phyloP scores from a whole-genome alignment of 2,329 filamentous ascomycete species.

The Aspergillus ochraceoroseus region DNA sequence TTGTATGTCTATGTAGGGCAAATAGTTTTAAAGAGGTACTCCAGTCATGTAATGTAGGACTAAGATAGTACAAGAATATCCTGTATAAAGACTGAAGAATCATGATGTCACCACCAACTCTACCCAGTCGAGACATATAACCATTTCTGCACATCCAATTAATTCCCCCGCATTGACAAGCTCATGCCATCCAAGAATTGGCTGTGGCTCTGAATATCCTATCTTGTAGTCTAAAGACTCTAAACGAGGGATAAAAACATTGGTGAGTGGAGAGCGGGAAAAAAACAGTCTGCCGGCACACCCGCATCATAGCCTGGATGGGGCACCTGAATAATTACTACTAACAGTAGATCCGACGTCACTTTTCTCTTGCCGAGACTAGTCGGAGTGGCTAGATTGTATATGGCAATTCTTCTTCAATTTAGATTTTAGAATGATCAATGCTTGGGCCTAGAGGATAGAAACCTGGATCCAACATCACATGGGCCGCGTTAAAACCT shows the following conservation, averaged over 20 bases:
- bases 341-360: conserved; percentile 12
- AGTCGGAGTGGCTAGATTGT: conserved; percentile 1
- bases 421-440: background rate
- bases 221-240: no score
- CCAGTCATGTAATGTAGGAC: background rate
- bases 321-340: no score
- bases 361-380: conserved; percentile 7
- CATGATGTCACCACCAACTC: conserved; percentile 1
- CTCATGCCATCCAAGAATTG: conserved; percentile 4
- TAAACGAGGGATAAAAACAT: no score
- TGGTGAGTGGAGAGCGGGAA: no score
- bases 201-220: conserved; percentile 4
- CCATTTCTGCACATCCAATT: no score
- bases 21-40: no score
- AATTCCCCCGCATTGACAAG: conserved; percentile 3
- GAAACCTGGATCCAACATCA: conserved; percentile 2
- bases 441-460: conserved; percentile 5
- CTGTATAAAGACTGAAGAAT: no score
- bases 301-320: no score
- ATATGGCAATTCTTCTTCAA: conserved; percentile 11
- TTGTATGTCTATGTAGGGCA: no score
- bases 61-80: conserved; percentile 4
- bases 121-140: no score
- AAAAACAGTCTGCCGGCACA: background rate
- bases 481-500: conserved; percentile 9